Percentiles rank a stretch among this genome's conserved stretches.
Conservation (phyloP, 345 rosid species). For the Aegle marmelos region DNA sequence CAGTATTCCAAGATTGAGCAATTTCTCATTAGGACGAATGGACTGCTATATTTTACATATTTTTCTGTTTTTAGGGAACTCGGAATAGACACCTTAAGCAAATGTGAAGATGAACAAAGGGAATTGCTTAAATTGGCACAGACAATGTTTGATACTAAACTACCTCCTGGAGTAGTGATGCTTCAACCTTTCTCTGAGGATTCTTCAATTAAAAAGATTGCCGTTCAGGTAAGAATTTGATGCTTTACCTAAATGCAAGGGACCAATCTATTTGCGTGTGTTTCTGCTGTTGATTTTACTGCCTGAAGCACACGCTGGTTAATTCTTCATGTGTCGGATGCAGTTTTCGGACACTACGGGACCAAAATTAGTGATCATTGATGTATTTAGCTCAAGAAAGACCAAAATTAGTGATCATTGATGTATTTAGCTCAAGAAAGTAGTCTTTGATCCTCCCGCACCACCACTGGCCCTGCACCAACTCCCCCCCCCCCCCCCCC, state of each 20-base stretch:
- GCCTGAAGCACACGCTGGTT: neutral
- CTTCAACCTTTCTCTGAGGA: constrained; percentile 88
- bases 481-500: too few relatives aligned
- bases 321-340: neutral
- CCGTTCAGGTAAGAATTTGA: constrained; percentile 52
- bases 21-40: neutral
- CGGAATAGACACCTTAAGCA: constrained; percentile 65
- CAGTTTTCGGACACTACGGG: neutral
- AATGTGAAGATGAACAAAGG: constrained; percentile 57
- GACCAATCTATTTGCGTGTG: neutral
- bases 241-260: neutral
- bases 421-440: neutral
- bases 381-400: neutral
- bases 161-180: constrained; percentile 76
- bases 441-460: neutral
- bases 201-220: constrained; percentile 72
- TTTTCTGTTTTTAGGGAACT: constrained; percentile 56
- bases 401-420: neutral
- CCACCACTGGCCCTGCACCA: too few relatives aligned
- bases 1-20: neutral
- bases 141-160: constrained; percentile 82
- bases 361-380: neutral
- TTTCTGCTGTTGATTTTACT: neutral
- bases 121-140: constrained; percentile 76
- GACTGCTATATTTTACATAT: neutral